Base-by-base conservation (phyloP, 2,329 filamentous ascomycete species). In the Aspergillus ruber region DNA sequence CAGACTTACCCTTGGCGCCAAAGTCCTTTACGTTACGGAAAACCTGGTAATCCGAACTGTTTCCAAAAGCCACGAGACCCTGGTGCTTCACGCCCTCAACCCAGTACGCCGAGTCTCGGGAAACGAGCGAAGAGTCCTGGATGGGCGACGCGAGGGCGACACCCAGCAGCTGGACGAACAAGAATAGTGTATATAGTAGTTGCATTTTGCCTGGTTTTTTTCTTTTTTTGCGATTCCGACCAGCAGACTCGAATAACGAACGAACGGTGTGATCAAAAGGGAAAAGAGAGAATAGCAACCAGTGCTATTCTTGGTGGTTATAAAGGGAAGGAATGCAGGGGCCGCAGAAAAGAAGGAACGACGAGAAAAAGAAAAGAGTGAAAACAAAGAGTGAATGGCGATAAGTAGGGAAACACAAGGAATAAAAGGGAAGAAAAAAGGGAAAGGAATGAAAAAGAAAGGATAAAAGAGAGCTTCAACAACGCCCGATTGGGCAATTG, bases 1-100 rank as follows among this genome's bases (percentile, higher is more conserved):
- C 48, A 46, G 76, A 80, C 64, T 81, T 81, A 69, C 85, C 86
- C 53, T 73, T 79, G 42, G 86, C 86, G 42, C 86, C 86, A 60
- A 80, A 90, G 59, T 88, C 84, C 69, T 80, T 82, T 42, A 90
- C 86, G 58, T 89, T 89, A 57, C 86, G 83, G 70, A 82, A 90
- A 54, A 90, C 74, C 65, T 86, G 78, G 76, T 88, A 93, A 61
- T 70, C 68, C 4, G 55, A 43, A 27, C 73, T 69, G 27, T 64
- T 63, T 51, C 80, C 75, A 62, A 84, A 94, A 25, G 86, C 80
- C 39, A 83, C 77, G 2, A 71, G 69, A 48, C 88, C 89, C 57
- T 88, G 80, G 36, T 85, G 84, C 58, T 82, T 64, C 60, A 93
- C 84, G 52, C 74, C 74, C 32, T 80, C 76, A 48, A 93, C 67